A percentile compares a stretch with the other conserved stretches of the same genome.
These are phyloP conservation scores for Akanthomyces uredinophilus DNA, from an alignment of 2,329 filamentous ascomycete genomes.

Conservation along the genomic window DNA sequence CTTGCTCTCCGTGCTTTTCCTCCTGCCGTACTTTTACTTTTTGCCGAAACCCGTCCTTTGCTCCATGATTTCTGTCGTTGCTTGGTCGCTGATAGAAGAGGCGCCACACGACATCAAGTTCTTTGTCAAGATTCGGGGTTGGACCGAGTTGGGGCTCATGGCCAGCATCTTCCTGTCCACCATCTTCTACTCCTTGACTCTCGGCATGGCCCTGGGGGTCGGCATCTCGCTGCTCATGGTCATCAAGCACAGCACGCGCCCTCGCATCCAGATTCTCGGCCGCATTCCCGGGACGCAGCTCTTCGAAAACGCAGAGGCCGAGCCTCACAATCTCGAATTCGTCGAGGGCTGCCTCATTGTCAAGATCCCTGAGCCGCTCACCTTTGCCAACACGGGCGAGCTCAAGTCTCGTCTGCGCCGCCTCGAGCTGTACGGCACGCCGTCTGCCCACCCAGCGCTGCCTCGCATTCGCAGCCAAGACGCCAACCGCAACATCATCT, in stretches of 20 bases:
- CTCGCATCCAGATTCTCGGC: constrained; percentile 92
- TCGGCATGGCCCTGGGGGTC: constrained; percentile 91
- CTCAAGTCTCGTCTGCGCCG: constrained; percentile 77
- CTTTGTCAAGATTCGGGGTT: constrained; percentile 80
- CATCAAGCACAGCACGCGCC: constrained; percentile 83
- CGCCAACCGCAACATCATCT: constrained; percentile 87
- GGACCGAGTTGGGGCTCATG: constrained; percentile 84
- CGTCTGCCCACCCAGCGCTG: constrained; percentile 76
- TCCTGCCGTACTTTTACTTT: constrained; percentile 91
- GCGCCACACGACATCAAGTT: constrained; percentile 88
- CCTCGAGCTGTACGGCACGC: constrained; percentile 87
- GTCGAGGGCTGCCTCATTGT: constrained; percentile 91
- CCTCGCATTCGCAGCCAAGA: constrained; percentile 73
- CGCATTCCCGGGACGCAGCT: constrained; percentile 76
- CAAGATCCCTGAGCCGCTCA: constrained; percentile 94
- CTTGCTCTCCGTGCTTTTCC: constrained; percentile 70
- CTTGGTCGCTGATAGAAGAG: constrained; percentile 91
- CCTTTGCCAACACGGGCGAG: constrained; percentile 94
- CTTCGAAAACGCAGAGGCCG: constrained; percentile 79
- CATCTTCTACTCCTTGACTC: constrained; percentile 88
- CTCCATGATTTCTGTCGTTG: constrained; percentile 91
- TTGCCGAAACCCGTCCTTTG: constrained; percentile 94
- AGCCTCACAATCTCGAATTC: constrained; percentile 73
- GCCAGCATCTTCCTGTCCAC: constrained; percentile 83
- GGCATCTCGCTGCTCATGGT: constrained; percentile 85